Base-by-base conservation (phyloP, 345 rosid genomes). In the Arabis alpina region DNA sequence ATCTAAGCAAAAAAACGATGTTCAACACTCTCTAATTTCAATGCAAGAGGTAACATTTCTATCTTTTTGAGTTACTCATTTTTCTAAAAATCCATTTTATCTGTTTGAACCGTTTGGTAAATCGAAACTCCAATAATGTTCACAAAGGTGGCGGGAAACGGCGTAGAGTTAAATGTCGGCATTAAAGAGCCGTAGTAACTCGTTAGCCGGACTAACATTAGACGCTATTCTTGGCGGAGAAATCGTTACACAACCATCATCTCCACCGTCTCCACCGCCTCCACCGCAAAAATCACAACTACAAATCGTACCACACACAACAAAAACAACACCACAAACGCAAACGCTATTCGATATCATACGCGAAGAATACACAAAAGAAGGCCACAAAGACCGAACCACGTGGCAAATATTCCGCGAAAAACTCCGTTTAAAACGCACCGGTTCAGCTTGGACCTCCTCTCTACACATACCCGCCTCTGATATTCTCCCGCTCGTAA, bases 321-420 rank as follows among this genome's bases (percentile, higher is more conserved):
- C 72, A 27, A 52, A 61, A 9, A 51, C 59, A 30, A 34, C 69
- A 5, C 32, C 69, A 5, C 32, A 28, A 16, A 71, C 37, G 42
- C 76, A 77, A 58, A 88, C 95, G 11, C 88, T 88, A 28, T 77
- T 88, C 3, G 95, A 88, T 42, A 82, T 88, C 58, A 85, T 86
- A 71, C 75, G 78, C 23, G 97, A 91, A 25, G 94, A 89, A 61
- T 81, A 78, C 43, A 19, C 47, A 24, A 25, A 76, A 59, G 45
- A 70, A 63, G 80, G 77, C 1, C 77, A 67, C 51, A 87, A 80
- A 40, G 97, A 93, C 32, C 80, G 79, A 58, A 85, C 81, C 76
- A 85, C 84, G 79, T 91, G 98, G 97, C 88, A 85, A 59, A 77
- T 78, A 6, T 85, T 93, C 80, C 81, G 92, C 28, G 96, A 88